Evolutionary conservation across 495 filamentous ascomycete species (phyloP).

Genomic region (Annulohypoxylon moriforme): DNA sequence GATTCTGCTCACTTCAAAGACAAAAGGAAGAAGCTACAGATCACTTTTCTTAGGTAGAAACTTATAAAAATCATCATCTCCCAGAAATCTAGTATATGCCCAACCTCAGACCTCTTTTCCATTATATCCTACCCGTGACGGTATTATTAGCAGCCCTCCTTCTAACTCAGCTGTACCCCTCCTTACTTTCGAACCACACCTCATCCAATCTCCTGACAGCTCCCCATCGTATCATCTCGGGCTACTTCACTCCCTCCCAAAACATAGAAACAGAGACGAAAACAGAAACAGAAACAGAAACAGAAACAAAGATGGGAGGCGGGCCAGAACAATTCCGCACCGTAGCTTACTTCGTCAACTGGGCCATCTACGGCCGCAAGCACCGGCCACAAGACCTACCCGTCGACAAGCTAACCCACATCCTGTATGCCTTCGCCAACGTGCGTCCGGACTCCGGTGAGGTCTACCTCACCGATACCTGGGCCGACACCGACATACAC

Average conservation of each 20-base stretch:
- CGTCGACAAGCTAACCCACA: constrained; percentile 85
- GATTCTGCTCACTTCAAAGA: neutral
- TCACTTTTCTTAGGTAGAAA: neutral
- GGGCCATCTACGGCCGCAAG: constrained; percentile 93
- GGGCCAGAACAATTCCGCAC: constrained; percentile 66
- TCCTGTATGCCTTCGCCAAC: constrained; percentile 78
- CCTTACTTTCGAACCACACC: constrained; percentile 11
- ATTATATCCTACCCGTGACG: constrained; percentile 23
- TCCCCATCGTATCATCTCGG: constrained; percentile 11
- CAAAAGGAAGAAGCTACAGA: constrained; percentile 1
- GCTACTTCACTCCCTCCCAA: neutral
- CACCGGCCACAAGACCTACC: constrained; percentile 89
- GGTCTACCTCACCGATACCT: constrained; percentile 80
- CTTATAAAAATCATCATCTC: constrained; percentile 13
- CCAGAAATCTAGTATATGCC: constrained; percentile 15
- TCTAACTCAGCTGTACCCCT: constrained; percentile 24
- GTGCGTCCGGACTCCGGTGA: constrained; percentile 72
- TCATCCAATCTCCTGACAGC: neutral
- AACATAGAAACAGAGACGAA: neutral
- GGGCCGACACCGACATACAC: constrained; percentile 91
- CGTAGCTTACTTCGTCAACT: constrained; percentile 90
- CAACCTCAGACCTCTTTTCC: constrained; percentile 16
- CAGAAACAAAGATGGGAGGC: constrained; percentile 56
- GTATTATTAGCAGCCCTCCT: constrained; percentile 22
- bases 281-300: neutral